Evolutionary conservation across 1,139 yeast genomes (phyloP).

Genomic region (Lodderomyces theae): DNA sequence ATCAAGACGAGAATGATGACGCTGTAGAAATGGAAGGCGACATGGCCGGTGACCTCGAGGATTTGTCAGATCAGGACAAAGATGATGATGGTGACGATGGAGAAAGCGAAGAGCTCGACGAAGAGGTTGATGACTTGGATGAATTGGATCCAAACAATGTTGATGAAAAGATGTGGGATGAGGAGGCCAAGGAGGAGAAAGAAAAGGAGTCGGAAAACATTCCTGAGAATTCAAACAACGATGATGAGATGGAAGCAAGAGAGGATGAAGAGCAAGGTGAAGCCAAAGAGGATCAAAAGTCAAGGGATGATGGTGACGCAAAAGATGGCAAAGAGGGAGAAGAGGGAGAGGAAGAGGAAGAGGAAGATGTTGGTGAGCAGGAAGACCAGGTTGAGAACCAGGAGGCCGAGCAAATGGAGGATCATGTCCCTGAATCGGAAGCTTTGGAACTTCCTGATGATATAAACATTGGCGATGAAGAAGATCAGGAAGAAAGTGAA

Average conservation of each 20-base stretch:
- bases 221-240: constrained; percentile 53
- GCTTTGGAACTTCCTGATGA: constrained; percentile 85
- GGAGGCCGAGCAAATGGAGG: constrained; percentile 68
- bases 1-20: constrained; percentile 63
- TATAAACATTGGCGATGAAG: constrained; percentile 71
- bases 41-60: constrained; percentile 91
- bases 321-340: constrained; percentile 24
- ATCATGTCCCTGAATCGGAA: constrained; percentile 75
- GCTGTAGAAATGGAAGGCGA: constrained; percentile 96
- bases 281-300: constrained; percentile 28
- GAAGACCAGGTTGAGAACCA: constrained; percentile 75
- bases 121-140: constrained; percentile 85
- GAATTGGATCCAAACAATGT: constrained; percentile 92
- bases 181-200: constrained; percentile 74
- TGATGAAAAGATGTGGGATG: constrained; percentile 99
- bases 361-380: constrained; percentile 73
- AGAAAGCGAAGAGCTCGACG: constrained; percentile 70
- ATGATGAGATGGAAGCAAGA: constrained; percentile 64
- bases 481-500: constrained; percentile 31
- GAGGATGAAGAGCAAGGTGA: constrained; percentile 47
- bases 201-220: constrained; percentile 71
- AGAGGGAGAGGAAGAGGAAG: constrained; percentile 41
- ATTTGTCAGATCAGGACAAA: constrained; percentile 59
- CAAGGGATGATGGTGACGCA: constrained; percentile 20
- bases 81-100: constrained; percentile 54